Base-by-base conservation (phyloP, 352 stramenopile genomes). In the Phytophthora cryptogea region DNA sequence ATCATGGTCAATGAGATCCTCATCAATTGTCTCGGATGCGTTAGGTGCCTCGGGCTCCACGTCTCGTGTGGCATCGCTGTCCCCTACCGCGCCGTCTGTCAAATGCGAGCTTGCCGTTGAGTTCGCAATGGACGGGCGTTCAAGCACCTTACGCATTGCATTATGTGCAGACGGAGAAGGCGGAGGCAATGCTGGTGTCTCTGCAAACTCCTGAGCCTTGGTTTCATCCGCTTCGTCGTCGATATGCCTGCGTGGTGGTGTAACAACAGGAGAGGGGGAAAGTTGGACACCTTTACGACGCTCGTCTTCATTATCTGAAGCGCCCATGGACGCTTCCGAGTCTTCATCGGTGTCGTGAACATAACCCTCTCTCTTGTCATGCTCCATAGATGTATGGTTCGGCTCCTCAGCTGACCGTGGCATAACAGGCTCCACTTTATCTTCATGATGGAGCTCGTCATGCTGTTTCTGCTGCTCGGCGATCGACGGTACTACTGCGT, bases 201-300 rank as follows among this genome's bases (percentile, higher is more conserved):
- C 60, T 5, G 69, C 63, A 37, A 83, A 83, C 53, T 85, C 78
- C 2, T 77, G 59, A 3, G 72, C 65, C 39, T 91, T 89, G 8
- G 68, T 83, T 45, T 89, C 78, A 40, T 89, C 73, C 7, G 47
- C 72, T 28, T 74, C 59, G 33, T 78, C 66, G 30, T 83, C 63
- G n/a, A 46, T 33, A 8, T 20, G 41, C 13, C 23, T 52, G 20
- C 37, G 61, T 40, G 17, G 31, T 20, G 39, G 52, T 1, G 30
- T 9, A 0, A 39, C n/a, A 49, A 13, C 28, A 28, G 37, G 36
- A 10, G 26, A 40, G 37, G 41, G 41, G 9, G 17, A 35, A 23
- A 56, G 28, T 16, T 59, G 69, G 6, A 28, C 54, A 7, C 44
- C 69, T 13, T 23, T 26, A 16, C 52, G 37, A 35, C 54, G 45